phyloP scores from a whole-genome alignment of 805 yeast genomes.

The Candida nanaspora region DNA sequence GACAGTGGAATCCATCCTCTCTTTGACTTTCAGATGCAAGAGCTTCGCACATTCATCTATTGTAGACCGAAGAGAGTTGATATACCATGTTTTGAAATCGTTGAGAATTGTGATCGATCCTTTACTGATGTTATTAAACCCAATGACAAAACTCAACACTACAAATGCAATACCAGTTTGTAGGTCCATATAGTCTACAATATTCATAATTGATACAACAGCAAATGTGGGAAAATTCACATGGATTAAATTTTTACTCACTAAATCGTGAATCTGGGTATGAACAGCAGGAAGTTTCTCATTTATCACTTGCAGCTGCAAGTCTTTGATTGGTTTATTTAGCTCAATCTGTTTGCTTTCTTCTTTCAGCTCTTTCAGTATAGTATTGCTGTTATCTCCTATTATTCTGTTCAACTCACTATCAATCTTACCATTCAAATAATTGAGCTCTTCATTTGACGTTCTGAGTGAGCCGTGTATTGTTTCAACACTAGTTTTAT shows the following conservation, averaged over 20 bases:
- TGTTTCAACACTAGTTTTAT: constrained; percentile 14
- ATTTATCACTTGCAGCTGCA: constrained; percentile 11
- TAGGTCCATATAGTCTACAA: constrained; percentile 18
- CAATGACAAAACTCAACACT: constrained; percentile 19
- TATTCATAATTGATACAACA: constrained; percentile 18
- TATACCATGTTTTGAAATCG: constrained; percentile 18
- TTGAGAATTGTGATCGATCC: constrained; percentile 9
- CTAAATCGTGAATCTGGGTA: constrained; percentile 14
- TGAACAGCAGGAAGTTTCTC: constrained; percentile 22
- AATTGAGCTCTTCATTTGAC: constrained; percentile 18
- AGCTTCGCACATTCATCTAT: constrained; percentile 12
- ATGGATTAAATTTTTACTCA: constrained; percentile 16
- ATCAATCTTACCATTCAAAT: constrained; percentile 25
- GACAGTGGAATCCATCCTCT: neutral
- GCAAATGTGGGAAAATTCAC: constrained; percentile 20
- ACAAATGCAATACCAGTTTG: constrained; percentile 21
- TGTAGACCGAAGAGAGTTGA: constrained; percentile 17
- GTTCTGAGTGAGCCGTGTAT: constrained; percentile 25
- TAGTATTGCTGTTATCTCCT: neutral
- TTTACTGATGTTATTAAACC: constrained; percentile 20
- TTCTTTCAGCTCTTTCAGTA: neutral
- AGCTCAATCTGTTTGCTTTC: neutral
- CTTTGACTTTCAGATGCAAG: neutral
- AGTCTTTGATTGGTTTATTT: constrained; percentile 11
- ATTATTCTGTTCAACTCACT: constrained; percentile 7